Base-by-base conservation (phyloP, 1,284 basidiomycete species). In the Inonotus obliquus region DNA sequence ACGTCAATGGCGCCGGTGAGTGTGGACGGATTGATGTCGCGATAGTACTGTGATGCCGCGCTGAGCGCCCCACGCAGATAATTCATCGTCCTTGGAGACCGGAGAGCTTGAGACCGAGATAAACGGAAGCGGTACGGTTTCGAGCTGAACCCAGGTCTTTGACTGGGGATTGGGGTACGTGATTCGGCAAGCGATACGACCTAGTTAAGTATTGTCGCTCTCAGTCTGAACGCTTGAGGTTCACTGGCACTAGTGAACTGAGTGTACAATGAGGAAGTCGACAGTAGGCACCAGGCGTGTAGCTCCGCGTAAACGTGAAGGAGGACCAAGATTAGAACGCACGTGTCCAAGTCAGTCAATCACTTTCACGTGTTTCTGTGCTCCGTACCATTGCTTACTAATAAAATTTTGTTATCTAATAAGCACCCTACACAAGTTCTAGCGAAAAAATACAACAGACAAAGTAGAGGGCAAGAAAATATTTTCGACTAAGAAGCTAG, bases 1-100 rank as follows among this genome's bases (percentile, higher is more conserved):
- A 98, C 92, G 80, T 98, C 95, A 80, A 98, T 97, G 52, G 95
- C 95, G 55, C 95, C 96, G 4, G 94, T 96, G 62, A 98, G 84
- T 0, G 95, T 98, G 0, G 95, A 89, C 0, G 95, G 94, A 71
- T 98, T 98, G 67, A 96, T 91, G 67, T 92, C 90, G 73, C 86
- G 89, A 80, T 93, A 93, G 76, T 92, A 92, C 65, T 91, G 89
- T 71, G 91, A 91, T 7, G 87, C 89, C 25, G 84, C 87, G 72
- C 77, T 91, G 70, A 92, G 86, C 45, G 90, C 89, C 63, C 90
- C 89, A 66, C 90, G 86, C 69, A 92, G 77, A 72, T 92, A 92
- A 77, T 92, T 91, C 89, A 91, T 90, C 19, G 61, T 54, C 38
- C 32, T 35, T 44, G 48, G 32, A 21, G 13, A 37, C 38, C 59